Evolutionary conservation across 352 stramenopile genomes (phyloP).

Genomic region (Phytophthora palmivora): DNA sequence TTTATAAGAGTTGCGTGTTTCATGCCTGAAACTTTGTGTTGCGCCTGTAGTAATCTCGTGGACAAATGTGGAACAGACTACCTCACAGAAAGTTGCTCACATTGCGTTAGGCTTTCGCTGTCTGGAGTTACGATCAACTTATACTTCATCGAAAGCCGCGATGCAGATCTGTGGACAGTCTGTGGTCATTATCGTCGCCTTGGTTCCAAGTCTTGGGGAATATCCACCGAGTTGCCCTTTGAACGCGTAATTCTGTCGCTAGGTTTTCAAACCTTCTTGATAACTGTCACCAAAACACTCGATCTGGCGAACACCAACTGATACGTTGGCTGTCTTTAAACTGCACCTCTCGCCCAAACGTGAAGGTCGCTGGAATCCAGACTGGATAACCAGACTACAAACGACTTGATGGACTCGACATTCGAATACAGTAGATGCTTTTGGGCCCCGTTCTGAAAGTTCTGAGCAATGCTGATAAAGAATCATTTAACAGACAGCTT

Average conservation of each 20-base stretch:
- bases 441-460: neutral
- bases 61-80: conserved; percentile 9
- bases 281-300: no score
- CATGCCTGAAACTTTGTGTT: conserved; percentile 10
- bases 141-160: neutral
- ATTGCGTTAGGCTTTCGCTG: neutral
- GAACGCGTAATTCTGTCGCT: neutral
- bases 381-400: no score
- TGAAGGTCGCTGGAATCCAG: no score
- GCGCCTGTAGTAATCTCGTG: conserved; percentile 7
- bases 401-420: neutral
- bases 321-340: no score
- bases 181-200: neutral
- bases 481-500: neutral
- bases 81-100: conserved; percentile 10
- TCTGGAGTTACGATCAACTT: neutral
- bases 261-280: no score
- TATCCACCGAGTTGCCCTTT: neutral
- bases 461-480: neutral
- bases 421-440: neutral
- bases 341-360: no score
- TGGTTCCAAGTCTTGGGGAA: no score
- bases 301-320: no score
- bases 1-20: neutral
- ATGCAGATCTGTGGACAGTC: neutral